Conservation (phyloP, 805 yeast species). For the Kodamaea nitidulidarum region DNA sequence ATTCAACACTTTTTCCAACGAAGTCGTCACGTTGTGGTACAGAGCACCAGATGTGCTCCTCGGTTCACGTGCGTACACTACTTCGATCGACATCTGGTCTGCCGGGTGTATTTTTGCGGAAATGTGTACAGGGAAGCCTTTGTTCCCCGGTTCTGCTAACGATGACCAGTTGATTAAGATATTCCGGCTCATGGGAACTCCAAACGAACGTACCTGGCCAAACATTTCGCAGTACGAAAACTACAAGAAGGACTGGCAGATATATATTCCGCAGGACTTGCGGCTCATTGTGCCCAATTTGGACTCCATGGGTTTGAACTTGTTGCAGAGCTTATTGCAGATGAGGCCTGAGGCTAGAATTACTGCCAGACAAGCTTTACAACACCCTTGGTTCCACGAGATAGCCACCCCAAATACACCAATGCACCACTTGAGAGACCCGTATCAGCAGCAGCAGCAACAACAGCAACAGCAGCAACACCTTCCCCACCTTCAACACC, state of each 20-base stretch:
- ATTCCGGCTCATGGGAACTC: constrained; percentile 93
- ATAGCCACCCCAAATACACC: constrained; percentile 43
- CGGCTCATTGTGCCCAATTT: constrained; percentile 62
- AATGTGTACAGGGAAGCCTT: constrained; percentile 96
- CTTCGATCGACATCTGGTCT: constrained; percentile 98
- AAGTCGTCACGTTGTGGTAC: constrained; percentile 97
- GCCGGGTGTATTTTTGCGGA: constrained; percentile 98
- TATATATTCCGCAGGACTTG: constrained; percentile 86
- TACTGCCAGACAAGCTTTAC: constrained; percentile 58
- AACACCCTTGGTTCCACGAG: constrained; percentile 81
- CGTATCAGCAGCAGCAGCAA: constrained; percentile 26
- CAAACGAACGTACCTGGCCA: constrained; percentile 95
- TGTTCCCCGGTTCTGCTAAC: constrained; percentile 93
- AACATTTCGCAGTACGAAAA: constrained; percentile 90
- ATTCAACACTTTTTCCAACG: constrained; percentile 93
- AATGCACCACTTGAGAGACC: constrained; percentile 30
- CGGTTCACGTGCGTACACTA: constrained; percentile 93
- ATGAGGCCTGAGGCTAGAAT: constrained; percentile 61
- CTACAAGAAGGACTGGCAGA: constrained; percentile 77
- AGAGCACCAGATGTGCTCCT: constrained; percentile 95
- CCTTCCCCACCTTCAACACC: constrained; percentile 4
- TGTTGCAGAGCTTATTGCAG: constrained; percentile 55
- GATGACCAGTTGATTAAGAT: constrained; percentile 92
- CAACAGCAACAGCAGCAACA: constrained; percentile 8
- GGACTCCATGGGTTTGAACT: constrained; percentile 65